Evolutionary conservation across 768 basidiomycete species (phyloP).

Genomic region (Dioszegia crocea): DNA sequence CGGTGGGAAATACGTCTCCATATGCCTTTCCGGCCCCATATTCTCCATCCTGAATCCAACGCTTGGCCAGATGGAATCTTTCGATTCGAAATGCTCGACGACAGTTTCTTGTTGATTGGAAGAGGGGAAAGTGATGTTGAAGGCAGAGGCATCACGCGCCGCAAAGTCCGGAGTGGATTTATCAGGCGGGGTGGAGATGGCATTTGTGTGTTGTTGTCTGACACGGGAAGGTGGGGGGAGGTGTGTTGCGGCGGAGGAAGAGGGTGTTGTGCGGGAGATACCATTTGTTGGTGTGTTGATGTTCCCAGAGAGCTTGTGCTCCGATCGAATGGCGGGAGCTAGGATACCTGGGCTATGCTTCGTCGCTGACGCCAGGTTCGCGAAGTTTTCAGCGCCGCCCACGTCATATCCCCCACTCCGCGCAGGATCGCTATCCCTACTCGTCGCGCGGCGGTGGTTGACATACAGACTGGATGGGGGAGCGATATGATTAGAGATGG

Average conservation of each 20-base stretch:
- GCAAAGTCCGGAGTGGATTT: background rate
- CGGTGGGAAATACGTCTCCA: constrained; percentile 2
- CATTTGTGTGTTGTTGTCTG: background rate
- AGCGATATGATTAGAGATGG: background rate
- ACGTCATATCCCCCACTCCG: background rate
- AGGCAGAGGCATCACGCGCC: background rate
- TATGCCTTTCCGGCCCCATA: background rate
- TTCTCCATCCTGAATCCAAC: background rate
- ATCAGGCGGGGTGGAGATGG: too few species aligned
- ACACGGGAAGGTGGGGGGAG: background rate
- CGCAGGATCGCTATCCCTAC: background rate
- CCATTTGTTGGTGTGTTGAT: too few species aligned
- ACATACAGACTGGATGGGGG: background rate
- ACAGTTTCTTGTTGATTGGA: background rate
- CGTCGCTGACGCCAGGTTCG: too few species aligned
- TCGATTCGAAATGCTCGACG: background rate
- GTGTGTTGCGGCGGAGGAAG: background rate
- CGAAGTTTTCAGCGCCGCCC: too few species aligned
- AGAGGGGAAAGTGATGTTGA: background rate
- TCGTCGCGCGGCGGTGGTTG: background rate
- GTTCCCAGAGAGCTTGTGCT: too few species aligned
- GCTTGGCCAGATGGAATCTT: background rate
- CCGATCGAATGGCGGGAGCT: too few species aligned
- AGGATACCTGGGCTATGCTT: too few species aligned
- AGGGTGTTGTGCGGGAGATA: background rate